Evolutionary conservation across 148 eudicot genomes (phyloP), one percentile per base, ranked within the genome.

Genomic region (Salicornia ramosissima): DNA sequence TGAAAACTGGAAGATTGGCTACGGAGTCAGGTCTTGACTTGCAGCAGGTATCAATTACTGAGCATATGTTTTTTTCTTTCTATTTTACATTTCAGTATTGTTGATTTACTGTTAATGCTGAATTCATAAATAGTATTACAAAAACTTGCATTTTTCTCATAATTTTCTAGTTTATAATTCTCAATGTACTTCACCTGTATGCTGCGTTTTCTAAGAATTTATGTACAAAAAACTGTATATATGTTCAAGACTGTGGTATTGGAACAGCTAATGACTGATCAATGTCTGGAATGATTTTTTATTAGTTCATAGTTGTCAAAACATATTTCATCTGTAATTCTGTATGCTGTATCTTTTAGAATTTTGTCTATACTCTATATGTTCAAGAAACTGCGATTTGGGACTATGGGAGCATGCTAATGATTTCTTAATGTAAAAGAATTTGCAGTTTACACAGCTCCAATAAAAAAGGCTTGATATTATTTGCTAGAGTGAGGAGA

Each of bases 1-100:
- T 94, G 79, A 94, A 94, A 81, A 90, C 98, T 31, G 98, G 98
- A 71, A 85, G 88, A 65, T 68, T 90, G 64, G 78, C 65, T 69
- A 83, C 96, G 46, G 80, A 79, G 66, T 78, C 88, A 21, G 82
- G 91, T 68, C 80, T 94, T 45, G 98, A 94, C 75, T 78, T 94
- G 55, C 95, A 80, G 73, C 97, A 94, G 98, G 98, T 94, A 85
- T 51, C 58, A 11, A 54, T 52, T 62, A 18, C 68, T 56, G 6
- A 28, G 43, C 64, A 31, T 63, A 22, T 62, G 24, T 7, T 75
- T 50, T 45, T 10, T 65, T 18, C 25, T 54, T 30, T 52, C 39
- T 68, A 15, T 45, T 46, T 19, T 12, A 30, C 12, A 13, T 16
- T 24, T 67, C 2, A 21, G 34, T 6, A 1, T 36, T 39, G 29